Evolutionary conservation across 179 eudicot species (phyloP), one percentile per base, ranked within the genome.

Genomic region (Dionaea muscipula): DNA sequence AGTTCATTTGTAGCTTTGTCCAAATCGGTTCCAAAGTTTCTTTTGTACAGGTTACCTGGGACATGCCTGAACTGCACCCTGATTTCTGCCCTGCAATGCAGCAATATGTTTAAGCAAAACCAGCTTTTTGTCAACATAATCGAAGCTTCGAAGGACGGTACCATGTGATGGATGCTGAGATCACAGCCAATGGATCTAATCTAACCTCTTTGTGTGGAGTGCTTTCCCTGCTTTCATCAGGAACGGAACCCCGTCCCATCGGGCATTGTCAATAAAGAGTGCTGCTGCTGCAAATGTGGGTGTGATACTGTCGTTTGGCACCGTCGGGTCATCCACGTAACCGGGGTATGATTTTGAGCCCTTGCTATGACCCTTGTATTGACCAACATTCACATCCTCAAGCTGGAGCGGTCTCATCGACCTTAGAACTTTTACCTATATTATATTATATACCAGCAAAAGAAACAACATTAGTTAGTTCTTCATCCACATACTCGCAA

Each of bases 211-310:
- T 33, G 83, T 81, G 53, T 78, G 61, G 61, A 89, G 88, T 31
- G 86, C 95, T 78, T 80, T 83, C 36, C 97, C 97, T 8, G 87
- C 95, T 75, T 81, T 89, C 81, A 89, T 89, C 20, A 89, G 67
- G 68, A 89, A 89, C 51, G 97, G 97, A 28, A 89, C 97, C 24
- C 97, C 97, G 65, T 89, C 97, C 97, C 97, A 89, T 46, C 97
- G 69, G 35, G 97, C 93, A 72, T 89, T 89, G 50, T 83, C 69
- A 7, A 89, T 83, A 66, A 78, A 81, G 43, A 89, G 64, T 16
- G 95, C 93, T 4, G 91, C 84, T 15, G 93, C 97, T 59, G 84
- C 85, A 62, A 80, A 89, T 19, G 97, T 85, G 5, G 97, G 95
- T 53, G 89, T 85, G n/a, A 73, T 31, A 55, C 90, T 82, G 50